Conservation (phyloP, 2,329 filamentous ascomycete genomes). For the Botrytis tulipae region DNA sequence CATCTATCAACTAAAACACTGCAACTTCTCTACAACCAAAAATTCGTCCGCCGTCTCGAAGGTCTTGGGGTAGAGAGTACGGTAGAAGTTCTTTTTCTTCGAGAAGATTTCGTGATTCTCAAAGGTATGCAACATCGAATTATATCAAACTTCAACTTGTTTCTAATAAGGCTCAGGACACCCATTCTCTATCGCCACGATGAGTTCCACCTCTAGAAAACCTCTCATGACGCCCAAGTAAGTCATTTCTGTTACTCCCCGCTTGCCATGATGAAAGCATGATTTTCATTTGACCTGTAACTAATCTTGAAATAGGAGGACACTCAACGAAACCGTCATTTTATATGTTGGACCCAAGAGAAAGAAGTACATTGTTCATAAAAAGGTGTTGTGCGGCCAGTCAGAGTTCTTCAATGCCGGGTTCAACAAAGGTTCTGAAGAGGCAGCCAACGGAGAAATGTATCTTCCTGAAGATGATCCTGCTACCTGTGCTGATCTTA, state of each 20-base stretch:
- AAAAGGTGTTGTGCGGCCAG: conserved; percentile 23
- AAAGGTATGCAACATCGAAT: not conserved
- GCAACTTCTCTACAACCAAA: not conserved
- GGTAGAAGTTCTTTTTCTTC: too few relatives aligned
- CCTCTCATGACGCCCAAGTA: conserved; percentile 12
- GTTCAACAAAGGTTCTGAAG: conserved; percentile 12
- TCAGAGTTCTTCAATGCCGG: conserved; percentile 24
- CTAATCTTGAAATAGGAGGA: not conserved
- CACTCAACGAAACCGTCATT: conserved; percentile 12
- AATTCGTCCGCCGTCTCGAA: not conserved
- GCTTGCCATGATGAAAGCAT: not conserved
- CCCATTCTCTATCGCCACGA: not conserved
- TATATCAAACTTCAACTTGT: rapidly evolving
- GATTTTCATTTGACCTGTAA: not conserved
- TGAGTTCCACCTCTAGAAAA: not conserved
- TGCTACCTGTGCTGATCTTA: not conserved
- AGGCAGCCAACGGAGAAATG: not conserved
- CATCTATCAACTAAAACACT: not conserved
- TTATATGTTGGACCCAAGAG: conserved; percentile 22
- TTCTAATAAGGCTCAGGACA: not conserved
- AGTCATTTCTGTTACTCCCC: not conserved
- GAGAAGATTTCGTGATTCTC: too few relatives aligned
- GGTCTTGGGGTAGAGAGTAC: not conserved
- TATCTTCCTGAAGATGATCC: conserved; percentile 22
- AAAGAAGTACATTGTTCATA: conserved; percentile 26